phyloP scores from a whole-genome alignment of 306 rosid genomes.

The Cucurbita pepo region DNA sequence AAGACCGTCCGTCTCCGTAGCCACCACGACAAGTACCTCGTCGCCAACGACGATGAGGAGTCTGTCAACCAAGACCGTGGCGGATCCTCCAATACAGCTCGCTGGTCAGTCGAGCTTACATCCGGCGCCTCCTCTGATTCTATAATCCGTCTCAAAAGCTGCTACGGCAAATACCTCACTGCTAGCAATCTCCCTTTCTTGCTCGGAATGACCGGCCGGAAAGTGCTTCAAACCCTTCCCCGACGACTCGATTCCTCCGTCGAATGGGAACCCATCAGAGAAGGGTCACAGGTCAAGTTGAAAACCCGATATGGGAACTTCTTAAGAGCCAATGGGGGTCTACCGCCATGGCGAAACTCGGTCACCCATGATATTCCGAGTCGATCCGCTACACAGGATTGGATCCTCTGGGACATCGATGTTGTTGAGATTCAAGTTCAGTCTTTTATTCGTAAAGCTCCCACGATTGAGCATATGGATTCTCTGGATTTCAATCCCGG shows the following conservation, averaged over 20 bases:
- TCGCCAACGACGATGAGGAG: conserved; percentile 80
- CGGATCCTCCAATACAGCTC: conserved; percentile 51
- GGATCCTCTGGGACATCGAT: conserved; percentile 77
- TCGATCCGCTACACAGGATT: conserved; percentile 62
- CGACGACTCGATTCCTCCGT: conserved; percentile 47
- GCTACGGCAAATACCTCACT: conserved; percentile 68
- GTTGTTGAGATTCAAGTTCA: conserved; percentile 45
- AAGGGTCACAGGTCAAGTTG: conserved; percentile 43
- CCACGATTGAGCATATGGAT: conserved; percentile 35
- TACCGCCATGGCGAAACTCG: conserved; percentile 88
- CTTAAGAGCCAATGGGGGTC: conserved; percentile 64
- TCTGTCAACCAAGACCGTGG: conserved; percentile 48
- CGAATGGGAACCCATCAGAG: conserved; percentile 78
- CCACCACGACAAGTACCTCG: conserved; percentile 59
- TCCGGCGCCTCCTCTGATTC: conserved; percentile 26
- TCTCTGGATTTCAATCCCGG: conserved; percentile 35
- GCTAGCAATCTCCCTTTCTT: conserved; percentile 48
- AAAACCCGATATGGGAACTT: conserved; percentile 69
- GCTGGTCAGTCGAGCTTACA: conserved; percentile 52
- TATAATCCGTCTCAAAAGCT: conserved; percentile 68
- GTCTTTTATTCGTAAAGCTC: conserved; percentile 14
- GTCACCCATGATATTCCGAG: conserved; percentile 77
- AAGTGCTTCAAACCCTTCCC: conserved; percentile 53
- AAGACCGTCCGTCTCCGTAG: conserved; percentile 73
- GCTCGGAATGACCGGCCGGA: conserved; percentile 81